Evolutionary conservation across 225 moss, liverwort and hornwort genomes (phyloP).

Genomic region (Anthoceros angustus): DNA sequence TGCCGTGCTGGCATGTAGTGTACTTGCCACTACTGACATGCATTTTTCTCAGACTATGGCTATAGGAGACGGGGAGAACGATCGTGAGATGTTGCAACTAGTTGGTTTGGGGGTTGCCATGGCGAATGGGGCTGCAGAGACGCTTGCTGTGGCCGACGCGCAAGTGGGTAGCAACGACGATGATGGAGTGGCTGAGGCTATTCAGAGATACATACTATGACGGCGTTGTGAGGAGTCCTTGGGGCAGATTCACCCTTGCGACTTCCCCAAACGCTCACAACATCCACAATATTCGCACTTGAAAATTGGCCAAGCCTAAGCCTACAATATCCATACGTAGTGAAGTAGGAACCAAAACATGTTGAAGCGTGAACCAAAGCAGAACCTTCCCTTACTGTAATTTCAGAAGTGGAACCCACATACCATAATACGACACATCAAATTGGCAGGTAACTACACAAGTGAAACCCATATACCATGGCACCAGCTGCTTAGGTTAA

Average conservation of each 20-base stretch:
- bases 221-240: neutral
- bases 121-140: slow-evolving; percentile 49
- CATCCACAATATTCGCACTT: too few species aligned
- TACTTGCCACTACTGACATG: neutral
- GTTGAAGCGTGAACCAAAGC: too few species aligned
- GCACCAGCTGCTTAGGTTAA: too few species aligned
- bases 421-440: too few species aligned
- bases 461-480: too few species aligned
- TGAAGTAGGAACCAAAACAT: too few species aligned
- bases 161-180: slow-evolving; percentile 67
- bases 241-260: neutral
- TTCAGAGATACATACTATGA: slow-evolving; percentile 51
- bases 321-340: neutral
- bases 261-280: neutral
- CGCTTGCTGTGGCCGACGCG: slow-evolving; percentile 58
- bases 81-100: slow-evolving; percentile 73
- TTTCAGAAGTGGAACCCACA: too few species aligned
- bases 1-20: neutral
- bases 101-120: slow-evolving; percentile 92
- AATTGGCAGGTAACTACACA: too few species aligned
- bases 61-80: slow-evolving; percentile 94
- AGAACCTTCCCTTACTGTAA: too few species aligned
- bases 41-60: slow-evolving; percentile 46
- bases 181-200: slow-evolving; percentile 72
- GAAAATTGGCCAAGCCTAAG: too few species aligned